Conservation (phyloP, 1,284 basidiomycete genomes). For the Singerocomus inundabilis region DNA sequence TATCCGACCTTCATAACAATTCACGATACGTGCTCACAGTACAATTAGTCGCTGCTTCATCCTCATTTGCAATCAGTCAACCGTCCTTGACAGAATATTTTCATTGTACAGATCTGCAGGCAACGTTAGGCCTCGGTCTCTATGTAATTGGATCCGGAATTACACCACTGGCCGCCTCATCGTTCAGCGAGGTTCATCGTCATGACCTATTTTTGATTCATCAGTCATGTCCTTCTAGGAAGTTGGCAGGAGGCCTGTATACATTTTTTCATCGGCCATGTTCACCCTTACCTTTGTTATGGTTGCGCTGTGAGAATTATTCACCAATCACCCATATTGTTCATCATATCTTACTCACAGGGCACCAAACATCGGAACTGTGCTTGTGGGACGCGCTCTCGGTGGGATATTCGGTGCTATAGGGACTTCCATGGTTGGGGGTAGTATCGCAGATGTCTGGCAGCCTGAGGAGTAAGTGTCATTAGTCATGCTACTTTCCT, state of each 20-base stretch:
- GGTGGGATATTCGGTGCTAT: conserved; percentile 41
- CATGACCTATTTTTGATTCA: neutral
- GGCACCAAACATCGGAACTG: conserved; percentile 28
- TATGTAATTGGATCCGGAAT: conserved; percentile 48
- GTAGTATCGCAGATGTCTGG: conserved; percentile 54
- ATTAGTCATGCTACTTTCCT: neutral
- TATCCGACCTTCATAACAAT: neutral
- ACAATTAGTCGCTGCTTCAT: conserved; percentile 30
- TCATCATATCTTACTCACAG: conserved; percentile 7
- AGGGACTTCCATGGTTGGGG: conserved; percentile 59
- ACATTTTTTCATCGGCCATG: conserved; percentile 39
- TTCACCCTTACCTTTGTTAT: conserved; percentile 41
- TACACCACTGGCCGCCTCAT: conserved; percentile 44
- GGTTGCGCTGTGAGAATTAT: conserved; percentile 38
- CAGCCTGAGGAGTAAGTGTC: conserved; percentile 24
- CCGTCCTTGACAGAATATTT: conserved; percentile 43
- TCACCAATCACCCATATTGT: neutral
- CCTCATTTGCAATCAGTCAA: conserved; percentile 41
- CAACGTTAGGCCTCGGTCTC: conserved; percentile 38
- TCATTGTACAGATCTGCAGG: conserved; percentile 34
- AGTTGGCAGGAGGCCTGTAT: conserved; percentile 47
- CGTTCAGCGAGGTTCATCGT: conserved; percentile 41
- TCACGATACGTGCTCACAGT: conserved; percentile 1
- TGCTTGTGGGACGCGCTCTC: conserved; percentile 25
- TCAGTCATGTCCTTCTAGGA: conserved; percentile 29